phyloP scores from a whole-genome alignment of 306 rosid species.

The Acacia crassicarpa region DNA sequence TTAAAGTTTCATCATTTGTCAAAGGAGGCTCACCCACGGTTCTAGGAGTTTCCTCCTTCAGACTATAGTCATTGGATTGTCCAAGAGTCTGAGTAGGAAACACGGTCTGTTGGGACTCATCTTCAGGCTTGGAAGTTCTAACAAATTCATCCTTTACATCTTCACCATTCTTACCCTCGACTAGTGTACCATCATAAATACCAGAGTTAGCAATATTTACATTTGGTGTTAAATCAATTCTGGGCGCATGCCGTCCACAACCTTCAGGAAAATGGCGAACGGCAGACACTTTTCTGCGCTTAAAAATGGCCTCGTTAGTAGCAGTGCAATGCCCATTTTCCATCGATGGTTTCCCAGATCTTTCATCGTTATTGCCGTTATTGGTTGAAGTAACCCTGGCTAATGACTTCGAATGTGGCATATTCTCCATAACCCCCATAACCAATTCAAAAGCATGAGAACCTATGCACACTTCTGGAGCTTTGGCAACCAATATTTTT shows the following conservation, averaged over 20 bases:
- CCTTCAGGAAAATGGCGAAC: slow-evolving; percentile 78
- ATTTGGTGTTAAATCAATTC: slow-evolving; percentile 11
- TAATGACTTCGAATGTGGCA: slow-evolving; percentile 33
- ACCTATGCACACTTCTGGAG: slow-evolving; percentile 3
- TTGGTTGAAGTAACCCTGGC: slow-evolving; percentile 34
- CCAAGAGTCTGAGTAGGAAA: slow-evolving; percentile 2
- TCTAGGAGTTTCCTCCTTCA: slow-evolving; percentile 26
- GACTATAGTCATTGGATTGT: slow-evolving; percentile 16
- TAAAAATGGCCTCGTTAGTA: slow-evolving; percentile 31
- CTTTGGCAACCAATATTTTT: slow-evolving; percentile 5
- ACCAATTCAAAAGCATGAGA: slow-evolving; percentile 26
- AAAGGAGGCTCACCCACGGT: slow-evolving; percentile 28
- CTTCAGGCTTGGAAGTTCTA: slow-evolving; percentile 2
- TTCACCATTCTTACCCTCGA: slow-evolving; percentile 28
- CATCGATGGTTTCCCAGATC: slow-evolving; percentile 33
- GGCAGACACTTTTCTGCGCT: slow-evolving; percentile 56
- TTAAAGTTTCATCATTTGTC: slow-evolving; percentile 26
- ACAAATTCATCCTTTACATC: slow-evolving; percentile 19
- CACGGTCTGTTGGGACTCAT: slow-evolving; percentile 24
- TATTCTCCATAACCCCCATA: slow-evolving; percentile 40
- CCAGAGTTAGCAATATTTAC: slow-evolving; percentile 4
- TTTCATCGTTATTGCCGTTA: slow-evolving; percentile 44
- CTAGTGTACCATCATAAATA: slow-evolving; percentile 15
- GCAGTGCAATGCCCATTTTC: slow-evolving; percentile 47
- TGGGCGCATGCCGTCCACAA: slow-evolving; percentile 58